These are phyloP conservation scores for Ophiostoma ips DNA, from an alignment of 2,329 filamentous ascomycete species.

Conservation along the genomic window DNA sequence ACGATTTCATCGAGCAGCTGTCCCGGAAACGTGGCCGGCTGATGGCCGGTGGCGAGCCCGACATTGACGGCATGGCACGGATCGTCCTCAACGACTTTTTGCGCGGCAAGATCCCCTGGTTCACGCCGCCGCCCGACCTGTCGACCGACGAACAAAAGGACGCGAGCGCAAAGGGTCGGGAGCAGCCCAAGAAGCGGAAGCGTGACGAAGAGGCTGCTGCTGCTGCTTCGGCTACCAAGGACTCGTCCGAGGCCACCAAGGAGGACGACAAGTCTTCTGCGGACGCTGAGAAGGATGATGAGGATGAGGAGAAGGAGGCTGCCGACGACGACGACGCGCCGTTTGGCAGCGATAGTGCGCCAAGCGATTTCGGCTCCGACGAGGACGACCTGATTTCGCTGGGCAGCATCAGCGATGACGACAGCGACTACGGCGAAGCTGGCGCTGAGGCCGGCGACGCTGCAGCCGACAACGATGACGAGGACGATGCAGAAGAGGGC, in stretches of 20 bases:
- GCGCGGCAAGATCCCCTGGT: conserved; percentile 93
- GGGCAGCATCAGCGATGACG: conserved; percentile 13
- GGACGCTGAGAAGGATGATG: conserved; percentile 44
- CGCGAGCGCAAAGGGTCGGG: conserved; percentile 48
- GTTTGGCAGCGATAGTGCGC: conserved; percentile 31
- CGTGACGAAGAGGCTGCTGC: conserved; percentile 30
- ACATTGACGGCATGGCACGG: conserved; percentile 88
- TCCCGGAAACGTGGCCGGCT: conserved; percentile 78
- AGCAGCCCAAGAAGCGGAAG: conserved; percentile 75
- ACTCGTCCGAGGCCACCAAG: conserved; percentile 45
- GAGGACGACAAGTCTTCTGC: conserved; percentile 29
- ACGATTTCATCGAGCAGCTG: conserved; percentile 74
- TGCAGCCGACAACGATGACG: conserved; percentile 1
- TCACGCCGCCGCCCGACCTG: conserved; percentile 58
- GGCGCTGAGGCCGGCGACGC: neutral
- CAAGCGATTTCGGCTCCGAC: conserved; percentile 13
- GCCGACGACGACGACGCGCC: conserved; percentile 51
- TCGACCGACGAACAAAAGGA: conserved; percentile 37
- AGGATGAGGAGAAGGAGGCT: conserved; percentile 34
- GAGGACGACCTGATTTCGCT: conserved; percentile 14
- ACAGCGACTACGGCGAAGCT: conserved; percentile 9
- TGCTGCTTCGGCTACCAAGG: conserved; percentile 20
- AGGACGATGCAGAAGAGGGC: conserved; percentile 1
- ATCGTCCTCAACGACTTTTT: conserved; percentile 97
- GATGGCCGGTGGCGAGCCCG: conserved; percentile 73